phyloP scores from a whole-genome alignment of 331 rosid species.

The Malus hybrid region DNA sequence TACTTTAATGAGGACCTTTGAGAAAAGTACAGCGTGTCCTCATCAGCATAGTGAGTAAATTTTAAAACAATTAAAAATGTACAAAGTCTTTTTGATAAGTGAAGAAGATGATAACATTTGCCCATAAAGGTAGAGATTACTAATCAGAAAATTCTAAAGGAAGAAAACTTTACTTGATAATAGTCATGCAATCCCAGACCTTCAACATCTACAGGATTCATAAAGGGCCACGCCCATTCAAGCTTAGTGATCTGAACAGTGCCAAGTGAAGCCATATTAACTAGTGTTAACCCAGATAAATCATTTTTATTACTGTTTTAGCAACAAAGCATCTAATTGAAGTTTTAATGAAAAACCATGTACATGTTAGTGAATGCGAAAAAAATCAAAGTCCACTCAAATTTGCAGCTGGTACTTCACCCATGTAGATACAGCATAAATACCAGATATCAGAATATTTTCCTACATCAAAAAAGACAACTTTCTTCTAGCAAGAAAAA shows the following conservation, averaged over 20 bases:
- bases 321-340: not conserved
- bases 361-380: not conserved
- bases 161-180: conserved; percentile 31
- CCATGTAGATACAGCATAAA: not conserved
- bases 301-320: not conserved
- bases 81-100: not conserved
- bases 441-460: not conserved
- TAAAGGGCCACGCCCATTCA: conserved; percentile 64
- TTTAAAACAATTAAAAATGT: not conserved
- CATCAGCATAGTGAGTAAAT: not conserved
- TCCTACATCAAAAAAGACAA: not conserved
- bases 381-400: not conserved
- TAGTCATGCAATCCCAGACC: conserved; percentile 55
- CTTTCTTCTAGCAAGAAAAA: not conserved
- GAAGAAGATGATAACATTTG: not conserved
- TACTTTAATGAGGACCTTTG: not conserved
- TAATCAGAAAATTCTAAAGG: not conserved
- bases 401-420: not conserved
- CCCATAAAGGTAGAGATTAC: not conserved
- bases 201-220: conserved; percentile 55
- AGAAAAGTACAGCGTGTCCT: not conserved
- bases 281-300: conserved; percentile 4
- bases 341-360: not conserved
- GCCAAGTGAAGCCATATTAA: conserved; percentile 6
- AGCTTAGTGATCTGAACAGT: conserved; percentile 53